Conservation (phyloP, 495 filamentous ascomycete species). For the Penicillium coprophilum region DNA sequence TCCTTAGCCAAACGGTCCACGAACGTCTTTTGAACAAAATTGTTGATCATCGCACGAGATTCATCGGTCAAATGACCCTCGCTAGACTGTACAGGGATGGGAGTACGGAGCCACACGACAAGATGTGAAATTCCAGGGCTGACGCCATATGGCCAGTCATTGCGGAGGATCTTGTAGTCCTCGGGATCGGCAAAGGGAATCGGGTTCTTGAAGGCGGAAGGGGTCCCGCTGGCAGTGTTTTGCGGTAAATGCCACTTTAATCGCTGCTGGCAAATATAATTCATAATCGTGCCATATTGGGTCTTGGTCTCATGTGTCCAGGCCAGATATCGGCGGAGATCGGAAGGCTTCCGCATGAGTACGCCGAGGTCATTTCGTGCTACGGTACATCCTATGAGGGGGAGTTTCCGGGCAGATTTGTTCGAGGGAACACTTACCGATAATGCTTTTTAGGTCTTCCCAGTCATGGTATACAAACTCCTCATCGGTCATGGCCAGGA, state of each 20-base stretch:
- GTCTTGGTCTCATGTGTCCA: slow-evolving; percentile 71
- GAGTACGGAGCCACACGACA: slow-evolving; percentile 60
- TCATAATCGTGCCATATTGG: slow-evolving; percentile 73
- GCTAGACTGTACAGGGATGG: slow-evolving; percentile 43
- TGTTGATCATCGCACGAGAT: slow-evolving; percentile 57
- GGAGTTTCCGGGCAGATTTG: slow-evolving; percentile 10
- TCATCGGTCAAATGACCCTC: slow-evolving; percentile 75
- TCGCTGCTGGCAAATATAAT: slow-evolving; percentile 71
- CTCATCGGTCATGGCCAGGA: slow-evolving; percentile 67
- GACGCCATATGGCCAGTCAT: slow-evolving; percentile 92
- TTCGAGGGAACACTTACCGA: slow-evolving; percentile 54
- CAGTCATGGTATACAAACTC: slow-evolving; percentile 67
- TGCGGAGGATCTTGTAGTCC: slow-evolving; percentile 75
- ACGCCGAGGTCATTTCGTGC: slow-evolving; percentile 70
- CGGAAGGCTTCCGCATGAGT: slow-evolving; percentile 79
- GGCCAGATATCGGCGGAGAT: slow-evolving; percentile 76
- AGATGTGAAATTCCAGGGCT: slow-evolving; percentile 64
- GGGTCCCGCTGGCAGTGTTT: slow-evolving; percentile 19
- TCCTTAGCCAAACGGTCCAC: slow-evolving; percentile 51
- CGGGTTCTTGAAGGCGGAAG: slow-evolving; percentile 38
- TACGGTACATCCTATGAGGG: slow-evolving; percentile 29
- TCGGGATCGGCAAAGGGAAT: slow-evolving; percentile 66
- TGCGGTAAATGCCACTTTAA: slow-evolving; percentile 63
- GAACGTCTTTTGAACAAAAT: slow-evolving; percentile 70
- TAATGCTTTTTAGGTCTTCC: slow-evolving; percentile 64